A percentile compares a stretch with the other conserved stretches of the same genome.
Conservation (phyloP, 1,284 basidiomycete genomes). For the Cerioporus squamosus region DNA sequence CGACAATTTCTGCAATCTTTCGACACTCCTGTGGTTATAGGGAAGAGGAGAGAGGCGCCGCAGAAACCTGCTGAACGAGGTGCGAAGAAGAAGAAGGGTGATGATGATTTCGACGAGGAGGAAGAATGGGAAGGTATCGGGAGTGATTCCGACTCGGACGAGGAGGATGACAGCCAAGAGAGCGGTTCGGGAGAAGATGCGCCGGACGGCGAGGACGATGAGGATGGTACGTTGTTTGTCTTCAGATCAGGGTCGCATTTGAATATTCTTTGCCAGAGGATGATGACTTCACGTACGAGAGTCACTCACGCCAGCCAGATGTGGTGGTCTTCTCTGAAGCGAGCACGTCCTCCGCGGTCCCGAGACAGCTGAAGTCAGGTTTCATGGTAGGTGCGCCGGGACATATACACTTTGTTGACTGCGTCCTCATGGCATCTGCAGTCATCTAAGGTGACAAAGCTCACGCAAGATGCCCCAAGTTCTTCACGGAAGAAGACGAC, state of each 20-base stretch:
- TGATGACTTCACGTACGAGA: conserved; percentile 20
- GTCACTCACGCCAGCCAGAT: conserved; percentile 33
- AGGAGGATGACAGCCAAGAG: conserved; percentile 23
- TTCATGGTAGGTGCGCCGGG: conserved; percentile 67
- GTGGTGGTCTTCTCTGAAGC: conserved; percentile 64
- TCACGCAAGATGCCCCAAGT: conserved; percentile 43
- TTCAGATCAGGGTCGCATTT: neutral
- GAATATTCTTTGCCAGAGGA: conserved; percentile 1
- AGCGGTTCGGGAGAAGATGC: conserved; percentile 18
- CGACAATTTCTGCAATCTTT: conserved; percentile 66
- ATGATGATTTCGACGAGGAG: conserved; percentile 16
- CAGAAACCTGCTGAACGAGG: conserved; percentile 35
- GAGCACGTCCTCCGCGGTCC: conserved; percentile 10
- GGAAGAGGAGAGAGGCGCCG: conserved; percentile 28
- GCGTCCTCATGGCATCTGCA: conserved; percentile 30
- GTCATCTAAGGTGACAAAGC: conserved; percentile 77
- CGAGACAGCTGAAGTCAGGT: conserved; percentile 32
- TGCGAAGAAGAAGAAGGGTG: conserved; percentile 15
- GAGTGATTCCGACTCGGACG: conserved; percentile 8
- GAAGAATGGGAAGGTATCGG: conserved; percentile 43
- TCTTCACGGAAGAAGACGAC: conserved; percentile 27
- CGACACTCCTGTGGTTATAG: conserved; percentile 32
- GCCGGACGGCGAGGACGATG: conserved; percentile 27
- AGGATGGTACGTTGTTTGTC: neutral
- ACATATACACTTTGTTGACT: no score